Evolutionary conservation across 768 basidiomycete genomes (phyloP), one percentile per base, ranked within the genome.

Genomic region (Pseudohyphozyma bogoriensis): DNA sequence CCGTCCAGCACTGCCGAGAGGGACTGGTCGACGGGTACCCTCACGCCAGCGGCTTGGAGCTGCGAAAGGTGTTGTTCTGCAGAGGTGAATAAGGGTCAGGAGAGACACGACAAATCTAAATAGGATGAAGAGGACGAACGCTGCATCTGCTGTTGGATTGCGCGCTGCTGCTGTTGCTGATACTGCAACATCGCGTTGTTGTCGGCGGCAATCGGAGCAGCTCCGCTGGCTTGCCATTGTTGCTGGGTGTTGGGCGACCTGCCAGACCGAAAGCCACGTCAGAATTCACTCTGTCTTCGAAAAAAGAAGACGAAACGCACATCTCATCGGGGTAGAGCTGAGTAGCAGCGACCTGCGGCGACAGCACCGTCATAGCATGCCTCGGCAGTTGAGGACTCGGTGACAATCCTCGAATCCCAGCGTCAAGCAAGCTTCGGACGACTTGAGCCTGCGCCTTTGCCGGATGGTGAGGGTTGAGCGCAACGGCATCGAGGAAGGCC

Each of bases 401-500:
- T 2, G 50, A 26, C 6, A 20, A n/a, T 2, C 64, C 60, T 33
- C 58, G 55, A 29, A 60, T 32, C 29, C 65, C 65, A 22, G 65
- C 56, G 44, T 60, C 62, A 53, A 63, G 51, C 18, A 67, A 45
- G 13, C 56, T 61, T 26, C 65, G 55, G 15, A 67, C 40, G 18
- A 61, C 53, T 29, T 61, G 59, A 1, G 65, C 65, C 42, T 63
- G 62, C 9, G 59, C 42, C 13, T 55, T 39, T 1, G 65, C 62
- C 0, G 65, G 65, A 50, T 67, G 65, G 28, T 58, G 42, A 10
- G 50, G 22, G 50, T 58, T 60, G 24, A 61, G 57, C 2, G 59
- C 59, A 59, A 67, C 60, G 6, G 59, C 49, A 31, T 67, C 65
- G 53, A 67, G 62, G 56, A 67, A 67, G 28, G 62, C 46, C 7